phyloP scores from a whole-genome alignment of 2,329 filamentous ascomycete species.

The Apiospora sp. region DNA sequence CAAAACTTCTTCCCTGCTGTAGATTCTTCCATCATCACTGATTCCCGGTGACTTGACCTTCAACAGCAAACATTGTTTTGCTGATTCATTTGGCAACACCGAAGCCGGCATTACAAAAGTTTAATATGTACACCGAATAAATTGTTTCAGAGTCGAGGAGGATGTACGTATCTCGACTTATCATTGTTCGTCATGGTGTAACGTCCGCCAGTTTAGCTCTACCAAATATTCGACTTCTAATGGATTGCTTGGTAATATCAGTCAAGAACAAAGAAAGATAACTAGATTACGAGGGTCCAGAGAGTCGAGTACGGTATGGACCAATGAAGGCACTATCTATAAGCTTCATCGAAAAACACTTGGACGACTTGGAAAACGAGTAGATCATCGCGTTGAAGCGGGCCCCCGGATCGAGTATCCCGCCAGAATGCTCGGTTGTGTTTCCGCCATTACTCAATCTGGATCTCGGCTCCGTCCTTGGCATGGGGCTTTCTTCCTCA shows the following conservation, averaged over 20 bases:
- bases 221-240: not conserved
- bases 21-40: not conserved
- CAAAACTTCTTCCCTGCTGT: not conserved
- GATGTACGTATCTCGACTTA: too few species aligned
- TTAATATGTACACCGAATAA: not conserved
- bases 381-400: not conserved
- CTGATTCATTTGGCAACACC: not conserved
- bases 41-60: not conserved
- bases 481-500: not conserved
- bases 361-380: too few species aligned
- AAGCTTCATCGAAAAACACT: too few species aligned
- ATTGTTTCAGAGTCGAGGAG: not conserved
- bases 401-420: slow-evolving; percentile 7
- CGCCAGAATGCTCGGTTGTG: not conserved
- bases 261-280: not conserved
- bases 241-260: not conserved
- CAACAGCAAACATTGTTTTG: not conserved
- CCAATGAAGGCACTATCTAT: too few species aligned
- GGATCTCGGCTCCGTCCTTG: slow-evolving; percentile 10
- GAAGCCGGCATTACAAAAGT: not conserved
- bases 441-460: not conserved
- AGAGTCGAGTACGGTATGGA: too few species aligned
- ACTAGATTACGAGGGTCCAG: not conserved
- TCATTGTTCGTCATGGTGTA: too few species aligned
- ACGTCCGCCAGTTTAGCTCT: not conserved